phyloP scores from a whole-genome alignment of 352 stramenopile genomes.

The Phytophthora sp. region DNA sequence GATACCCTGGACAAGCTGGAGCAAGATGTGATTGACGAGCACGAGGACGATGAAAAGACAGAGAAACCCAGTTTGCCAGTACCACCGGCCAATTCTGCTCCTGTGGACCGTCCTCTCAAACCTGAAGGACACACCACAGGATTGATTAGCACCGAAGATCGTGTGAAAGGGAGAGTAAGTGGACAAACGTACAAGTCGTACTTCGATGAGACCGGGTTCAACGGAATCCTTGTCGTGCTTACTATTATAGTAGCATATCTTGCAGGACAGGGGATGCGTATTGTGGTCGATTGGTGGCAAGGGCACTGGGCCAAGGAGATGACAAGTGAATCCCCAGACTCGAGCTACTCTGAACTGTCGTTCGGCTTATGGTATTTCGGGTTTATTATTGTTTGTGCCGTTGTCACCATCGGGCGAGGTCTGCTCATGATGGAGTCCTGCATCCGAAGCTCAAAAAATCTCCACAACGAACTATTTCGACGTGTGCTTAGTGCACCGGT shows the following conservation, averaged over 20 bases:
- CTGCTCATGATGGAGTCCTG: slow-evolving; percentile 37
- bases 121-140: background rate
- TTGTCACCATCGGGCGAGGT: slow-evolving; percentile 26
- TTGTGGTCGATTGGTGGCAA: slow-evolving; percentile 44
- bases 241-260: slow-evolving; percentile 21
- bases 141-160: slow-evolving; percentile 35
- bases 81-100: background rate
- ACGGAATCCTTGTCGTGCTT: slow-evolving; percentile 28
- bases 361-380: slow-evolving; percentile 47
- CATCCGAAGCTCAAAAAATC: slow-evolving; percentile 31
- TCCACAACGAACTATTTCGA: slow-evolving; percentile 43
- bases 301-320: slow-evolving; percentile 42
- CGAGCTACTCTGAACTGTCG: slow-evolving; percentile 43
- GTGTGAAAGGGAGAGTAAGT: slow-evolving; percentile 33
- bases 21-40: slow-evolving; percentile 31
- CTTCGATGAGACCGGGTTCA: slow-evolving; percentile 41
- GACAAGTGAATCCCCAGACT: slow-evolving; percentile 11
- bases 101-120: background rate
- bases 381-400: slow-evolving; percentile 32
- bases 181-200: slow-evolving; percentile 37
- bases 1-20: slow-evolving; percentile 21
- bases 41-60: slow-evolving; percentile 1
- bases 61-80: background rate
- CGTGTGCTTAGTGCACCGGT: slow-evolving; percentile 48
- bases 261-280: slow-evolving; percentile 21